Evolutionary conservation across 1,139 yeast species (phyloP).

Genomic region (Taiozyma sp.): DNA sequence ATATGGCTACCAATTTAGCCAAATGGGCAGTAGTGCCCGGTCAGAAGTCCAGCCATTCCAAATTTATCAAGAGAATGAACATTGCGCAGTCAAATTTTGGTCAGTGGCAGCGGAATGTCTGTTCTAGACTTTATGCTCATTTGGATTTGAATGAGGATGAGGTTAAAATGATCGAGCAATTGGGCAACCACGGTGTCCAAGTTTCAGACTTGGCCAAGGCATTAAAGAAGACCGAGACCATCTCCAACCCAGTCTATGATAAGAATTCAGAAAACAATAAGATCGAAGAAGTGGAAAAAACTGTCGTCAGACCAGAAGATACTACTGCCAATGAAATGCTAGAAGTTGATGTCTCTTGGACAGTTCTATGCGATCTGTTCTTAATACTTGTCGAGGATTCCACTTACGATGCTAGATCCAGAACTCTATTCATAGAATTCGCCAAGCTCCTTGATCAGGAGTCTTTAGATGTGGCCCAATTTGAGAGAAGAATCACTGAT

Average conservation of each 20-base stretch:
- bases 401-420: slow-evolving; percentile 81
- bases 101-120: slow-evolving; percentile 76
- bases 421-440: slow-evolving; percentile 65
- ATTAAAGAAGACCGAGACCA: slow-evolving; percentile 38
- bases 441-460: slow-evolving; percentile 56
- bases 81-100: slow-evolving; percentile 76
- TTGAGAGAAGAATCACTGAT: slow-evolving; percentile 86
- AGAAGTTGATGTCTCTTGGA: slow-evolving; percentile 86
- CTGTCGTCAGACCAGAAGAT: slow-evolving; percentile 30
- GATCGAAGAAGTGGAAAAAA: slow-evolving; percentile 4
- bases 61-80: slow-evolving; percentile 54
- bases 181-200: slow-evolving; percentile 79
- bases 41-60: slow-evolving; percentile 32
- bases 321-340: slow-evolving; percentile 32
- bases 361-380: slow-evolving; percentile 84
- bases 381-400: slow-evolving; percentile 78
- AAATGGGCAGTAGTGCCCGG: slow-evolving; percentile 47
- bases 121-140: slow-evolving; percentile 74
- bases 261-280: slow-evolving; percentile 8
- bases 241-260: slow-evolving; percentile 35
- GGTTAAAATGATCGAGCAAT: slow-evolving; percentile 78
- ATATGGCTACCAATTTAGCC: slow-evolving; percentile 78
- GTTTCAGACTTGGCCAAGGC: slow-evolving; percentile 65
- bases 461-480: slow-evolving; percentile 69
- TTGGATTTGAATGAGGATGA: slow-evolving; percentile 70